Base-by-base conservation (phyloP, 306 rosid species). In the Cicer yamashitae region DNA sequence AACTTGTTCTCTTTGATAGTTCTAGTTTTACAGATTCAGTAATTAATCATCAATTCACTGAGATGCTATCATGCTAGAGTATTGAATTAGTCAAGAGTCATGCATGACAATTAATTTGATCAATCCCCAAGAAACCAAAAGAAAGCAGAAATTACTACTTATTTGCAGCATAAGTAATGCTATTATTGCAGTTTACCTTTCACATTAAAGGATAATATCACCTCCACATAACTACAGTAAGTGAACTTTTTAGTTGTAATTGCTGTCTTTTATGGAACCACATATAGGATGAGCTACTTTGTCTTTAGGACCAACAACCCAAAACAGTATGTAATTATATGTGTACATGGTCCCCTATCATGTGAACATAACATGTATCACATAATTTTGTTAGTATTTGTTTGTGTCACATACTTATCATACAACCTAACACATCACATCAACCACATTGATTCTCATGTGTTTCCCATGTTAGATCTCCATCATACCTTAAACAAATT, bases 271-370 rank as follows among this genome's bases (percentile, higher is more conserved):
- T 74, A 56, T 78, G 86, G 60, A 14, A 44, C 78, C 78, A 71
- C 85, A 70, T 58, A 63, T 72, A 67, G 30, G 69, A 44, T 79
- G 74, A 81, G 13, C 62, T 60, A 52, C 79, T 52, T 67, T 59
- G 43, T 70, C 59, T 39, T 61, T 52, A 68, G 79, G 86, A 84
- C 84, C 88, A 76, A 65, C 56, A 59, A 67, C 67, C 70, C 64
- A 20, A 70, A 60, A 39, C 75, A 14, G 60, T 25, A 47, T 51
- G 84, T 74, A 74, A 63, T 83, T 51, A 80, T 70, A 69, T 10
- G 38, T 53, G 22, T 5, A 40, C 39, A 82, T 87, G 96, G 97
- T 94, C 96, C 94, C 93, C 96, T 15, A 12, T 71, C 84, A 80
- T 41, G 38, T 67, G 80, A 82, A 34, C 78, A 70, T 83, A 82